A percentile compares a stretch with the other conserved stretches of the same genome.
These are phyloP conservation scores for Quercus phellos DNA, from an alignment of 331 rosid genomes.

Conservation along the genomic window DNA sequence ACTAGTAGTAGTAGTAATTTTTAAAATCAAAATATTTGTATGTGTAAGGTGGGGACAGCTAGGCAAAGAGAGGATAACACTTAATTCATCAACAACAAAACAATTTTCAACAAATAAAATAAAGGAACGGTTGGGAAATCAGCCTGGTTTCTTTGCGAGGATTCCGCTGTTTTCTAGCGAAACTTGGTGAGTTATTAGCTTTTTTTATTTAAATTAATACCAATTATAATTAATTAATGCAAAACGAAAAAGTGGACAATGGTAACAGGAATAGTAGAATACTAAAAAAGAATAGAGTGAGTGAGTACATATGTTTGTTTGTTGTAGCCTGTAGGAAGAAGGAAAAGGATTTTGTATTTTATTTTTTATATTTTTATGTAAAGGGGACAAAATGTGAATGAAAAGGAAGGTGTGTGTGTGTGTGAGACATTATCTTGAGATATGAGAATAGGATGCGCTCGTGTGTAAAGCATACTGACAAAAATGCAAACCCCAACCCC, in stretches of 20 bases:
- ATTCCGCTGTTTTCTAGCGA: slow-evolving; percentile 20
- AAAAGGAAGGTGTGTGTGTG: background rate
- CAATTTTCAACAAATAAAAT: slow-evolving; percentile 1
- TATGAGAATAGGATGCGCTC: background rate
- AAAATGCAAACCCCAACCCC: slow-evolving; percentile 1
- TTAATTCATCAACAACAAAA: background rate
- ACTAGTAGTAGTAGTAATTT: too few relatives aligned
- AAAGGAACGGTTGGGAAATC: slow-evolving; percentile 5
- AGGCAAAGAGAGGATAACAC: background rate
- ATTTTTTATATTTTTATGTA: background rate
- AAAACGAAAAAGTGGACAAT: background rate
- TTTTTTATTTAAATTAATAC: background rate
- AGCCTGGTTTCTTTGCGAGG: slow-evolving; percentile 22
- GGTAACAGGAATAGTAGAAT: background rate
- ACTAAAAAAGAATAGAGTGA: too few relatives aligned
- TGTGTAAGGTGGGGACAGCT: background rate
- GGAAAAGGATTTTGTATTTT: background rate
- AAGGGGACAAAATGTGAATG: background rate
- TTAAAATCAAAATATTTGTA: background rate
- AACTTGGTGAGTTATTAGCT: background rate
- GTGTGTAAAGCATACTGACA: slow-evolving; percentile 18
- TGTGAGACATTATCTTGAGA: background rate
- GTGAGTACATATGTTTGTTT: too few relatives aligned
- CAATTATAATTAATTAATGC: background rate
- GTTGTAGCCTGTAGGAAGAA: background rate